A percentile compares a stretch with the other conserved stretches of the same genome.
Evolutionary conservation across 2,329 filamentous ascomycete genomes (phyloP).

Genomic region (Lojkania enalia): DNA sequence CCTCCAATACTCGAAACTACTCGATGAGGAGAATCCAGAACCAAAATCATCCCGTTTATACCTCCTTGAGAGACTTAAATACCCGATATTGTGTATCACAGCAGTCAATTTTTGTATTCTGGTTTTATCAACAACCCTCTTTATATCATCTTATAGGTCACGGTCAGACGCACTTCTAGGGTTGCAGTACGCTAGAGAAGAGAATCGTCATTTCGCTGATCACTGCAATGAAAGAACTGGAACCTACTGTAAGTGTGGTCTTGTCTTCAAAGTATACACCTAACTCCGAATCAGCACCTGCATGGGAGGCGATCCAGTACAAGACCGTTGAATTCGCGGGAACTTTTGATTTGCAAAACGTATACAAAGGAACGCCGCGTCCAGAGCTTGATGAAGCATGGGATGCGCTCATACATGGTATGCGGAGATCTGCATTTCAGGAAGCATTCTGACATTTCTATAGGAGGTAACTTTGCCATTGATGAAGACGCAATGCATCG

Average conservation of each 20-base stretch:
- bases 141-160: background rate
- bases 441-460: background rate
- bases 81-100: background rate
- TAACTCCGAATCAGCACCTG: background rate
- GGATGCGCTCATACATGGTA: conserved; percentile 2
- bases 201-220: background rate
- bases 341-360: background rate
- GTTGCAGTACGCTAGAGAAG: background rate
- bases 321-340: background rate
- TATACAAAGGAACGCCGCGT: conserved; percentile 1
- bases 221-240: background rate
- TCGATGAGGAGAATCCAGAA: no score
- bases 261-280: background rate
- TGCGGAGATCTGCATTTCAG: background rate
- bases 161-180: background rate
- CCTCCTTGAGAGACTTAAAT: background rate
- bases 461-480: background rate
- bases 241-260: background rate
- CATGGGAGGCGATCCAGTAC: background rate
- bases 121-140: background rate
- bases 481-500: conserved; percentile 1
- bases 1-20: no score
- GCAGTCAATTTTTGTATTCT: background rate
- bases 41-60: background rate
- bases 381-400: conserved; percentile 7